Conservation (phyloP, 306 rosid species). For the Pueraria montana region DNA sequence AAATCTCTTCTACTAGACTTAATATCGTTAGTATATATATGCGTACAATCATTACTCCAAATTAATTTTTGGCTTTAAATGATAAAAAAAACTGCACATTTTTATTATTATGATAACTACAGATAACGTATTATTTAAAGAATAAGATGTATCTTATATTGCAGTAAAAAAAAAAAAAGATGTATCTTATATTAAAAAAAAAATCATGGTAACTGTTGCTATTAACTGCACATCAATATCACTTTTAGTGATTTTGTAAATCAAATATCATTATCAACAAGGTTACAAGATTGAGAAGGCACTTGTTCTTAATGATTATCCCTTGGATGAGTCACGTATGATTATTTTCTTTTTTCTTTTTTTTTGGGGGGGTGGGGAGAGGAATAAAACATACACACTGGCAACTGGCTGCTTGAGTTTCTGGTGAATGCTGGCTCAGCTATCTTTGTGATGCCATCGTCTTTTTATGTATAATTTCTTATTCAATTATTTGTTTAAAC, state of each 20-base stretch:
- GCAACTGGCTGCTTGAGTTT: not conserved
- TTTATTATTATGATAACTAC: too few species aligned
- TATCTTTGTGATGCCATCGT: not conserved
- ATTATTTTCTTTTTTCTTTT: too few species aligned
- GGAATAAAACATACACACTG: not conserved
- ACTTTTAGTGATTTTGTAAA: not conserved
- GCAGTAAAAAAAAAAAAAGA: too few species aligned
- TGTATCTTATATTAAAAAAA: too few species aligned
- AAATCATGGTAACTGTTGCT: not conserved
- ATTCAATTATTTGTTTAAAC: not conserved
- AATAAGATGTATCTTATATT: not conserved
- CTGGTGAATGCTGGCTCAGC: not conserved
- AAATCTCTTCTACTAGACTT: too few species aligned
- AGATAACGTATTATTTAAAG: not conserved
- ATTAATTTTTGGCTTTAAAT: too few species aligned
- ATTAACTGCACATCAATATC: not conserved
- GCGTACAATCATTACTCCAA: too few species aligned
- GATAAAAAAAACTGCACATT: too few species aligned
- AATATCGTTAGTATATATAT: too few species aligned
- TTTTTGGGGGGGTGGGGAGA: too few species aligned
- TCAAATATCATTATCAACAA: not conserved
- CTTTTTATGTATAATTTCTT: not conserved
- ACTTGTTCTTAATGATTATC: not conserved
- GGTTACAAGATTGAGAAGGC: not conserved
- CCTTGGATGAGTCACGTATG: not conserved